Percentiles rank a stretch among this genome's conserved stretches.
phyloP scores from a whole-genome alignment of 495 filamentous ascomycete genomes.

The Astrocystis sublimbata region DNA sequence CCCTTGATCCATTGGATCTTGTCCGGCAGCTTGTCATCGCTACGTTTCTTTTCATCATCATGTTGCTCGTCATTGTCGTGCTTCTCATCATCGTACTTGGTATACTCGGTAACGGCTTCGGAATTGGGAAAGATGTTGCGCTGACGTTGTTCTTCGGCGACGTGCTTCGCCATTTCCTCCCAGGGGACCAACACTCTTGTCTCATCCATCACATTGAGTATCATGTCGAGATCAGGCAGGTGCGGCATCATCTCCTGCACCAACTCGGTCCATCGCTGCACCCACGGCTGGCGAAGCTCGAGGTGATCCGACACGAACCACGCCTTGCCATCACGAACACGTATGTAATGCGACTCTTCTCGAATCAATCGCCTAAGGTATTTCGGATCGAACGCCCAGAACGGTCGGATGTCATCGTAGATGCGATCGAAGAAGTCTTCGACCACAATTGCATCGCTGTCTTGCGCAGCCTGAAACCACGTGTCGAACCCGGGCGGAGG shows the following conservation, averaged over 20 bases:
- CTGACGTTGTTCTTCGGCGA: slow-evolving; percentile 44
- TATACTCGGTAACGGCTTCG: slow-evolving; percentile 16
- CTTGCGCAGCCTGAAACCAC: slow-evolving; percentile 59
- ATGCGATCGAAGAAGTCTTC: slow-evolving; percentile 64
- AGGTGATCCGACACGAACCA: slow-evolving; percentile 37
- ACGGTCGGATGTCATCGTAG: slow-evolving; percentile 57
- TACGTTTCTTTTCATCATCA: background rate
- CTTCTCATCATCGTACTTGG: slow-evolving; percentile 14
- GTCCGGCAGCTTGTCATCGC: slow-evolving; percentile 5
- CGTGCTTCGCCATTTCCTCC: slow-evolving; percentile 52
- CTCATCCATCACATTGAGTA: slow-evolving; percentile 58
- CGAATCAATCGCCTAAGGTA: slow-evolving; percentile 45
- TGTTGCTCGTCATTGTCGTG: slow-evolving; percentile 5
- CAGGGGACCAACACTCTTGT: slow-evolving; percentile 56
- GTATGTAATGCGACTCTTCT: slow-evolving; percentile 44
- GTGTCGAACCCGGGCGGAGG: slow-evolving; percentile 61
- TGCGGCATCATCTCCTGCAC: slow-evolving; percentile 48
- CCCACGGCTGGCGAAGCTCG: slow-evolving; percentile 44
- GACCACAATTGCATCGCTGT: slow-evolving; percentile 52
- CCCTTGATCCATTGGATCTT: slow-evolving; percentile 27
- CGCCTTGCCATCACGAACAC: slow-evolving; percentile 49
- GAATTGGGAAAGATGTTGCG: slow-evolving; percentile 34
- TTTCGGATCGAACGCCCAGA: slow-evolving; percentile 56
- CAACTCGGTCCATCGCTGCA: slow-evolving; percentile 48
- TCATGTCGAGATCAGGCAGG: slow-evolving; percentile 61